Evolutionary conservation across 495 filamentous ascomycete genomes (phyloP).

Genomic region (Trichocladium antarcticum): DNA sequence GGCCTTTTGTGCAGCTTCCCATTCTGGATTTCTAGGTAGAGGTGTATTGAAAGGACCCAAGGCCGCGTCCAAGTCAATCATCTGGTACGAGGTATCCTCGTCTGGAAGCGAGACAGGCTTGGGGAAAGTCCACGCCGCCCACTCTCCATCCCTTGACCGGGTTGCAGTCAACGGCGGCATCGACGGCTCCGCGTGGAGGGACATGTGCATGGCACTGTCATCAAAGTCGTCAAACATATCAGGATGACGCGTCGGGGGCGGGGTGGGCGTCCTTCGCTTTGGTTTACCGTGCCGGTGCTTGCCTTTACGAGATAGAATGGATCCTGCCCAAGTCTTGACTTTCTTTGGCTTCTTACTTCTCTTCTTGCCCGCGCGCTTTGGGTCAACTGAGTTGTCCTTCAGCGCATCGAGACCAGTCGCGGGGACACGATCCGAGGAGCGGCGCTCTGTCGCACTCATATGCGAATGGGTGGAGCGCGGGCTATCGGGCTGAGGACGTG

Average conservation of each 20-base stretch:
- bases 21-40: constrained; percentile 44
- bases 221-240: constrained; percentile 15
- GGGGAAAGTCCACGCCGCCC: constrained; percentile 15
- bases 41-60: constrained; percentile 86
- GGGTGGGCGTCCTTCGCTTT: constrained; percentile 32
- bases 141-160: constrained; percentile 17
- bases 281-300: constrained; percentile 35
- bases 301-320: constrained; percentile 60
- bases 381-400: background rate
- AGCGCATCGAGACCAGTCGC: background rate
- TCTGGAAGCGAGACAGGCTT: constrained; percentile 24
- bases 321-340: constrained; percentile 70
- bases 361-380: constrained; percentile 37
- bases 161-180: constrained; percentile 22
- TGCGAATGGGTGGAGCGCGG: constrained; percentile 28
- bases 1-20: constrained; percentile 45
- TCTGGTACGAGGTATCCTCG: constrained; percentile 54
- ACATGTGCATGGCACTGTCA: constrained; percentile 13
- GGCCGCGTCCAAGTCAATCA: constrained; percentile 95
- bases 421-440: constrained; percentile 12
- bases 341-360: constrained; percentile 60
- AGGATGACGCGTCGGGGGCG: constrained; percentile 24
- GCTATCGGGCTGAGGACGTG: constrained; percentile 30
- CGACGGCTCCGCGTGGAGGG: constrained; percentile 15
- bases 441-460: constrained; percentile 12